A percentile compares a stretch with the other conserved stretches of the same genome.
Evolutionary conservation across 345 rosid species (phyloP).

Genomic region (Anastatica hierochuntica): DNA sequence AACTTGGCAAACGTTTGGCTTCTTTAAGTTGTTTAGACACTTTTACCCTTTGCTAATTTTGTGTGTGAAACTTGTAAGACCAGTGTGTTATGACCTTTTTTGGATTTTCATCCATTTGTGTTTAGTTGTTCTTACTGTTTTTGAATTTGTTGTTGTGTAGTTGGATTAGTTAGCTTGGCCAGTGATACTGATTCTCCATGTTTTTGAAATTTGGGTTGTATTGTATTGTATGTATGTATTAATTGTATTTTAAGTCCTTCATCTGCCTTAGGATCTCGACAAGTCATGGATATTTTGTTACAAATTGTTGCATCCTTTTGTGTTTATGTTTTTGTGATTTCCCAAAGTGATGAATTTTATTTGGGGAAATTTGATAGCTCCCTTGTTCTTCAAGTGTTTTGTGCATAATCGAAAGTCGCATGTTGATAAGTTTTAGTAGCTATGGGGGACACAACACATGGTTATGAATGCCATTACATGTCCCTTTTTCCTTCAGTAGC

Average conservation of each 20-base stretch:
- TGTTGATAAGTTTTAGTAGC: neutral
- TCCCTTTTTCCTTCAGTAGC: too few species aligned
- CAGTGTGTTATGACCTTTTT: constrained; percentile 20
- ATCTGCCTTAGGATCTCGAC: constrained; percentile 13
- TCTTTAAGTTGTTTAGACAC: constrained; percentile 21
- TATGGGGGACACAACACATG: too few species aligned
- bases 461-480: too few species aligned
- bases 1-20: constrained; percentile 25
- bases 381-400: constrained; percentile 2
- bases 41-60: constrained; percentile 13
- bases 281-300: constrained; percentile 19
- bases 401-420: constrained; percentile 15
- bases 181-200: constrained; percentile 15
- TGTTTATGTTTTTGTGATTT: constrained; percentile 13
- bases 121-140: constrained; percentile 24
- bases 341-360: constrained; percentile 17
- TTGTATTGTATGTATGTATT: constrained; percentile 17
- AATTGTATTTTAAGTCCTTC: constrained; percentile 19
- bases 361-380: neutral
- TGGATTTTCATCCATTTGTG: constrained; percentile 20
- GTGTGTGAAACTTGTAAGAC: constrained; percentile 26
- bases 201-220: constrained; percentile 17
- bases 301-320: constrained; percentile 21
- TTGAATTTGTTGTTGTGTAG: constrained; percentile 16
- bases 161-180: constrained; percentile 24